phyloP scores from a whole-genome alignment of 2,329 filamentous ascomycete genomes.

The Ascochyta lentis region DNA sequence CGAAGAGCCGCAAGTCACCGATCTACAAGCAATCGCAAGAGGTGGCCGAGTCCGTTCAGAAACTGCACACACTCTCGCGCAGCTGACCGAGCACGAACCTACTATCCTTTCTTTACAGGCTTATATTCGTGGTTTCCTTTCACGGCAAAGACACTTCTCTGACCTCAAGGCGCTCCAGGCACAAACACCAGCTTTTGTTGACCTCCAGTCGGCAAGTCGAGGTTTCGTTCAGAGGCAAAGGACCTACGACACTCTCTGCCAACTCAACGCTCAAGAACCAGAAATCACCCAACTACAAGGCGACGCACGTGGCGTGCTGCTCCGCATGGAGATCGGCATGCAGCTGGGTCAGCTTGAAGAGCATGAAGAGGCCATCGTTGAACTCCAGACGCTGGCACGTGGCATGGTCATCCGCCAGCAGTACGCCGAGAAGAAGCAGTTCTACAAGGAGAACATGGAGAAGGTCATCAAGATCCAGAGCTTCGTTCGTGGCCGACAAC shows the following conservation, averaged over 20 bases:
- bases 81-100: constrained; percentile 54
- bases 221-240: constrained; percentile 69
- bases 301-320: constrained; percentile 77
- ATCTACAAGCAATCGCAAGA: constrained; percentile 52
- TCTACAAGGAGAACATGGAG: constrained; percentile 96
- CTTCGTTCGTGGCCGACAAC: constrained; percentile 90
- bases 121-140: constrained; percentile 56
- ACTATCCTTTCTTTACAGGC: constrained; percentile 60
- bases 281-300: constrained; percentile 76
- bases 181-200: constrained; percentile 63
- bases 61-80: constrained; percentile 40
- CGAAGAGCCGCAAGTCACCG: constrained; percentile 39
- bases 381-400: constrained; percentile 76
- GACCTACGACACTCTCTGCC: constrained; percentile 68
- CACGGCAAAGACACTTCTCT: constrained; percentile 52
- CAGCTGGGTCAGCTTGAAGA: constrained; percentile 79
- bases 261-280: constrained; percentile 72
- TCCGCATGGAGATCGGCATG: constrained; percentile 75
- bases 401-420: constrained; percentile 75
- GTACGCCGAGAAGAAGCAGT: constrained; percentile 85
- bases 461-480: constrained; percentile 99
- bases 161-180: constrained; percentile 62
- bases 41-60: constrained; percentile 43
- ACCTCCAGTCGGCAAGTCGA: constrained; percentile 71
- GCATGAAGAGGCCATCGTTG: constrained; percentile 77